Evolutionary conservation across 1,284 basidiomycete species (phyloP).

Genomic region (Spongispora temasekensis): DNA sequence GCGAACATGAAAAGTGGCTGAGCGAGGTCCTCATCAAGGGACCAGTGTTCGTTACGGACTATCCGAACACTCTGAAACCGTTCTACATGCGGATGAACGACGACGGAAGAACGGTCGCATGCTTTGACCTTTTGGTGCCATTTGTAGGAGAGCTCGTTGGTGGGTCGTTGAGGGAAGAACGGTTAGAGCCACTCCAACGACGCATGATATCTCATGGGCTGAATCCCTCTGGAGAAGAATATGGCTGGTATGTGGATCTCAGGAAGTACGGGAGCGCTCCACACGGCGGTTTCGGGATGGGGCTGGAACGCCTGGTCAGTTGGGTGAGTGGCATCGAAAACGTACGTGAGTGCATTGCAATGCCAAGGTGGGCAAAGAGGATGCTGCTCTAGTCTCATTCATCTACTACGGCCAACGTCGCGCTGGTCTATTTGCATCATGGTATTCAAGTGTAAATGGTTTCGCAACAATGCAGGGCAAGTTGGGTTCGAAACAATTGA

Average conservation of each 20-base stretch:
- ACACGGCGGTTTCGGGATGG: conserved; percentile 92
- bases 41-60: conserved; percentile 92
- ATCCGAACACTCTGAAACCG: conserved; percentile 82
- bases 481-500: too few relatives aligned
- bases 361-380: conserved; percentile 86
- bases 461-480: too few relatives aligned
- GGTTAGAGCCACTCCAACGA: conserved; percentile 54
- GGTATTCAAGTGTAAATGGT: too few relatives aligned
- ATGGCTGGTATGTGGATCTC: conserved; percentile 86
- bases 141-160: conserved; percentile 89
- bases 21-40: conserved; percentile 65
- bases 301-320: conserved; percentile 85
- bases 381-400: conserved; percentile 55
- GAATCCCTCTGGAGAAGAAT: conserved; percentile 49
- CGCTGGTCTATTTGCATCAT: too few relatives aligned
- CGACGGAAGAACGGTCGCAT: conserved; percentile 68
- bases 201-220: conserved; percentile 56
- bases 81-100: conserved; percentile 91
- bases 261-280: conserved; percentile 80
- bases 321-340: conserved; percentile 86
- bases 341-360: conserved; percentile 85
- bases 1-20: conserved; percentile 93
- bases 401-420: too few relatives aligned
- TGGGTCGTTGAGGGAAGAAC: conserved; percentile 89
- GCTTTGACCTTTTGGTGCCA: conserved; percentile 94